Percentiles rank a stretch among this genome's conserved stretches.
Evolutionary conservation across 306 rosid genomes (phyloP).

Genomic region (Cucurbita pepo): DNA sequence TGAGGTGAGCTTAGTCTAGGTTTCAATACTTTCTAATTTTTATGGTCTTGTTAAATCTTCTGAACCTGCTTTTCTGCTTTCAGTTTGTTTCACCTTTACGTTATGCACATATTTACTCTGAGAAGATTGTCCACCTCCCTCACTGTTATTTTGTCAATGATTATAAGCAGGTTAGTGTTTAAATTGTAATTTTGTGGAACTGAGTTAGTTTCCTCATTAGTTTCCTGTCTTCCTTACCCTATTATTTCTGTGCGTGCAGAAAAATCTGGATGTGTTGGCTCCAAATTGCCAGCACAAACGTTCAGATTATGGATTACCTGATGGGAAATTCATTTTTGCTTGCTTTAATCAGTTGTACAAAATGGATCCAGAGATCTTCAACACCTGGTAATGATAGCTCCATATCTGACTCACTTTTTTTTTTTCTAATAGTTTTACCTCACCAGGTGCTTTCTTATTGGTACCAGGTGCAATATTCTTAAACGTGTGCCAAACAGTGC

Average conservation of each 20-base stretch:
- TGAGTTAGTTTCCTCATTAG: background rate
- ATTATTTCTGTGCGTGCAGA: constrained; percentile 25
- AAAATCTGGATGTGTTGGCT: constrained; percentile 79
- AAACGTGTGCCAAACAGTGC: constrained; percentile 91
- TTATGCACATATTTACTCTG: constrained; percentile 76
- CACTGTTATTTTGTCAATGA: constrained; percentile 98
- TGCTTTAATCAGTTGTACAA: constrained; percentile 96
- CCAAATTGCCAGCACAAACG: constrained; percentile 70
- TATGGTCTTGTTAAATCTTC: background rate
- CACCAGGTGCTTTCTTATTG: background rate
- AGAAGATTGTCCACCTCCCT: constrained; percentile 91
- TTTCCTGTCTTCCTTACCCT: background rate
- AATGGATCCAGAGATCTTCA: constrained; percentile 96
- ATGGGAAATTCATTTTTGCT: constrained; percentile 81
- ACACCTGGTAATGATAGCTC: constrained; percentile 50
- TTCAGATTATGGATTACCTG: constrained; percentile 80
- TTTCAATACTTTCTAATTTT: background rate
- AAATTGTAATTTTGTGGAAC: background rate
- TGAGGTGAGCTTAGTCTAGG: constrained; percentile 36
- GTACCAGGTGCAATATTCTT: constrained; percentile 83
- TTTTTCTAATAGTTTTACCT: background rate
- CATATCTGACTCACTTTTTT: background rate
- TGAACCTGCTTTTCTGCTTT: background rate
- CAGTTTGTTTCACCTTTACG: constrained; percentile 87
- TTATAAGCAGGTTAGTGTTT: constrained; percentile 71